Base-by-base conservation (phyloP, 257 asterid species). In the Solanum habrochaites region DNA sequence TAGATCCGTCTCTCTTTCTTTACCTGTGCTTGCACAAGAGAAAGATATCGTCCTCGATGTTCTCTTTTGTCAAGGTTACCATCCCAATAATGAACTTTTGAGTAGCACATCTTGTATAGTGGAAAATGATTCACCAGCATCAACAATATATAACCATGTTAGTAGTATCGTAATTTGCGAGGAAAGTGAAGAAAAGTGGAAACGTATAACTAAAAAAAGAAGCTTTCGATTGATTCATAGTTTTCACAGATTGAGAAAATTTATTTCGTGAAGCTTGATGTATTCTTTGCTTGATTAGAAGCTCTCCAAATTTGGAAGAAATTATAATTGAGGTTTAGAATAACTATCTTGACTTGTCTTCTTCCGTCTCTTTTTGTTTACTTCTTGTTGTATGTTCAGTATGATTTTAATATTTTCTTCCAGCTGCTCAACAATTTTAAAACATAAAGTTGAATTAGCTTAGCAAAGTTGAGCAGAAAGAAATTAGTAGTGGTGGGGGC, bases 21-120 rank as follows among this genome's bases (percentile, higher is more conserved):
- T 70, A 32, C 58, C 58, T 27, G 70, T 83, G 37, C 58, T 23
- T 18, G 60, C 37, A 25, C 80, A 10, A 49, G 7, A 49, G 45
- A 18, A 49, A 58, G 64, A 27, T 47, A 31, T 82, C 49, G 58
- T 75, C 86, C 27, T 83, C 1, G 39, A 35, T 9, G 6, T 42
- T 14, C 67, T 49, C 85, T 81, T 15, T 58, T 43, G 32, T 74
- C 71, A n/a, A 9, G 56, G 86, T n/a, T 13, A 31, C 81, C 72
- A 45, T 47, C 15, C 35, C 77, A 86, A 66, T 49, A 47, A 85
- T 47, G 42, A 35, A 13, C 12, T 8, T 73, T 85, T 1, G 90
- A 20, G 86, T 90, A 86, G 83, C 92, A 91, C 93, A 88, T 91
- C 78, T 86, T 47, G 6, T 47, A 13, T 29, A 56, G 1, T 7